Conservation (phyloP, 139 green algal species). For the Chlorella sp. region DNA sequence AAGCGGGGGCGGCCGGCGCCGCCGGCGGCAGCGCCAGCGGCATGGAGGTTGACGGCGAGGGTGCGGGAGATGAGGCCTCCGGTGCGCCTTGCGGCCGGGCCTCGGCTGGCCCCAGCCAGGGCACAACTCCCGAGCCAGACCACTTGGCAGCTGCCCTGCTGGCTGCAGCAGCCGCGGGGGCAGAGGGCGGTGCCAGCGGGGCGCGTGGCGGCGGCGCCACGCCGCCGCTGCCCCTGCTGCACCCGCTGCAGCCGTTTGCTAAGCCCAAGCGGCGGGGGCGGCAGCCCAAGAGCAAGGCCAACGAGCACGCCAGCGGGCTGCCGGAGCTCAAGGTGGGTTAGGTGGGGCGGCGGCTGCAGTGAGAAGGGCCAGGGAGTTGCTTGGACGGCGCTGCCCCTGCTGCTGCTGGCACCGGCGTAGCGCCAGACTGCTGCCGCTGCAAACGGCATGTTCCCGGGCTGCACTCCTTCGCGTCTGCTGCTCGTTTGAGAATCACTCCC, state of each 20-base stretch:
- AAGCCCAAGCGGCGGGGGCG: background rate
- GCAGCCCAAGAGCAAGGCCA: background rate
- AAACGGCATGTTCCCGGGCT: too few species aligned
- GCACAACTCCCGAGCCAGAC: background rate
- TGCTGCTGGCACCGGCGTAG: too few species aligned
- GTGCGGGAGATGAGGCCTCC: background rate
- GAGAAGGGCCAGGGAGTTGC: too few species aligned
- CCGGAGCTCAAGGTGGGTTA: conserved; percentile 7
- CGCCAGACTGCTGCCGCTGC: too few species aligned
- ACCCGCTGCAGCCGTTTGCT: background rate
- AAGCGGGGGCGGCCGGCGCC: background rate
- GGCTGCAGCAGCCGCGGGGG: background rate
- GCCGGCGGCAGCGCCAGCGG: background rate
- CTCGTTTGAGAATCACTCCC: too few species aligned
- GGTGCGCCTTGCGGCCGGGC: background rate
- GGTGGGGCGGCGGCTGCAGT: too few species aligned
- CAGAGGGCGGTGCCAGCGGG: background rate
- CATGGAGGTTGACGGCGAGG: background rate
- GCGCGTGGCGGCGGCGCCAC: background rate
- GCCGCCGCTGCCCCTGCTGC: conserved; percentile 3
- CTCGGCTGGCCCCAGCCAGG: background rate
- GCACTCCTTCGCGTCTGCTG: too few species aligned
- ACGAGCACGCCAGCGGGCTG: conserved; percentile 16
- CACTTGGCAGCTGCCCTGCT: background rate
- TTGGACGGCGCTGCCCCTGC: too few species aligned